Conservation (phyloP, 805 yeast genomes). For the Priceomyces carsonii region DNA sequence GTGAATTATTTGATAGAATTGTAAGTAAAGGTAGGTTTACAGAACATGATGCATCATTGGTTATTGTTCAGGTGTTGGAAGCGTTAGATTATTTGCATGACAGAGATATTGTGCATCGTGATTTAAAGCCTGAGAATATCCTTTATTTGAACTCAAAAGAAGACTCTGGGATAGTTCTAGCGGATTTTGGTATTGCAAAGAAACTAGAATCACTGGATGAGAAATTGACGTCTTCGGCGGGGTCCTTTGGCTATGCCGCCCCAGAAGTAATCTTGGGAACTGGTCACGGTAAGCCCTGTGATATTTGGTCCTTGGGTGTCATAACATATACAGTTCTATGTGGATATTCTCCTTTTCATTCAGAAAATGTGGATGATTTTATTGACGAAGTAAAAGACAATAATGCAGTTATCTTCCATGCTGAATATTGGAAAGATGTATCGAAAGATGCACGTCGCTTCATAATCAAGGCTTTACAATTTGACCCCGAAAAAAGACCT, state of each 20-base stretch:
- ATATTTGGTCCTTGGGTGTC: slow-evolving; percentile 94
- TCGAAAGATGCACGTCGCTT: slow-evolving; percentile 80
- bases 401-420: slow-evolving; percentile 82
- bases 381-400: slow-evolving; percentile 72
- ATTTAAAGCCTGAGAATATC: slow-evolving; percentile 91
- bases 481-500: slow-evolving; percentile 67
- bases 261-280: slow-evolving; percentile 82
- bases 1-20: slow-evolving; percentile 90
- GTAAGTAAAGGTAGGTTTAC: slow-evolving; percentile 80
- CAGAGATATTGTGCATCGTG: slow-evolving; percentile 85
- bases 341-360: slow-evolving; percentile 89
- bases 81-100: slow-evolving; percentile 81
- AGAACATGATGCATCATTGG: slow-evolving; percentile 80
- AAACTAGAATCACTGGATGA: slow-evolving; percentile 61
- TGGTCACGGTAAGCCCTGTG: slow-evolving; percentile 96
- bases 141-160: slow-evolving; percentile 59
- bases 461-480: slow-evolving; percentile 67
- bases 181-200: slow-evolving; percentile 96
- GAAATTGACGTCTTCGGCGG: slow-evolving; percentile 71
- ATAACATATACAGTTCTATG: slow-evolving; percentile 86
- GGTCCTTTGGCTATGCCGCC: slow-evolving; percentile 95
- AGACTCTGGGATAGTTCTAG: slow-evolving; percentile 76
- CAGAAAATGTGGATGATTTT: slow-evolving; percentile 81
- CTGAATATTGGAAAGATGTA: slow-evolving; percentile 81
- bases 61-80: slow-evolving; percentile 69